These are phyloP conservation scores for Hyaloscypha hepaticicola DNA, from an alignment of 495 filamentous ascomycete genomes.

Conservation along the genomic window DNA sequence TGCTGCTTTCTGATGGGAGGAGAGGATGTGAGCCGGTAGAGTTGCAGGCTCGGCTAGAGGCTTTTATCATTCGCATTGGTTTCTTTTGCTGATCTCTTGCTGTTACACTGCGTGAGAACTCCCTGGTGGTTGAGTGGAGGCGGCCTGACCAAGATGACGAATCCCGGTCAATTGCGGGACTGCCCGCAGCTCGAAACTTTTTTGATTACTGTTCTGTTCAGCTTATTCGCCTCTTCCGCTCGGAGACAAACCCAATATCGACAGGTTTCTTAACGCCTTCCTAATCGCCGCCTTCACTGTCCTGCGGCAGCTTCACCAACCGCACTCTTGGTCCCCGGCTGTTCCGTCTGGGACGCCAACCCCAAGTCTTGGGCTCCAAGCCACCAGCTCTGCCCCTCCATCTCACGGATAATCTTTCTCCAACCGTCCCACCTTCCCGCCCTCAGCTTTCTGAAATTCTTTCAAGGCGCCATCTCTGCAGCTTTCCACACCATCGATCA, in stretches of 20 bases:
- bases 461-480: neutral
- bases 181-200: neutral
- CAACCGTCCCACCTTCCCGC: neutral
- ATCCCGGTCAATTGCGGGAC: neutral
- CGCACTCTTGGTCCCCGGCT: neutral
- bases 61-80: neutral
- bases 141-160: neutral
- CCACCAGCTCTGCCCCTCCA: neutral
- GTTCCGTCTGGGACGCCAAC: neutral
- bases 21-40: constrained; percentile 20
- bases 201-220: neutral
- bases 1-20: constrained; percentile 2
- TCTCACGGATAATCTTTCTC: neutral
- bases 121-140: neutral
- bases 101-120: neutral
- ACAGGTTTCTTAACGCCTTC: no score
- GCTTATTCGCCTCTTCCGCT: neutral
- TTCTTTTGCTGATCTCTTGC: neutral
- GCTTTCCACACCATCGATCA: neutral
- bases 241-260: no score
- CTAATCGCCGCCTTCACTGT: neutral
- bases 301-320: neutral
- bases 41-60: neutral
- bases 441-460: neutral
- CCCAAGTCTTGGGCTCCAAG: neutral